A percentile compares a stretch with the other conserved stretches of the same genome.
Conservation (phyloP, 2,329 filamentous ascomycete genomes). For the Tolypocladium cylindrosporum region DNA sequence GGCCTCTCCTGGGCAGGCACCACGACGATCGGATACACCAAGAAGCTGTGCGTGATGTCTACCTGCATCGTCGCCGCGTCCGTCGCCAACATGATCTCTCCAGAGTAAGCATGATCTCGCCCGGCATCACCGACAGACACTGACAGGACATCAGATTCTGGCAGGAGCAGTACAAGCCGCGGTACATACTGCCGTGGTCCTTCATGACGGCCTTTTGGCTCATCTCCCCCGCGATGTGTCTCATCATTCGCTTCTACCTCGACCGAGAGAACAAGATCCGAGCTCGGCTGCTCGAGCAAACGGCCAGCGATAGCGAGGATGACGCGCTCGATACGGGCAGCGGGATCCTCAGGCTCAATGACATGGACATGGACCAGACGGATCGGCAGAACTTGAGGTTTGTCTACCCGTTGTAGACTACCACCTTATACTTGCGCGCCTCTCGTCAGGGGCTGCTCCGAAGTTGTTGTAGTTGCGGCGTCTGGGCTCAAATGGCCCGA, state of each 20-base stretch:
- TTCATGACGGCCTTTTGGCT: constrained; percentile 15
- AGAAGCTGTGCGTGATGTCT: constrained; percentile 13
- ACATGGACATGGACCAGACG: constrained; percentile 9
- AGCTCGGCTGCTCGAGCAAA: constrained; percentile 1
- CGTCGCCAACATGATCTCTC: constrained; percentile 17
- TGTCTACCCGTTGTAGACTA: constrained; percentile 18
- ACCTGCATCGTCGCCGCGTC: constrained; percentile 12
- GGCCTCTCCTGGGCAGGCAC: constrained; percentile 16
- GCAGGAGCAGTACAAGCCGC: constrained; percentile 12
- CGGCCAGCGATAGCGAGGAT: constrained; percentile 4
- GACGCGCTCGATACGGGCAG: constrained; percentile 8
- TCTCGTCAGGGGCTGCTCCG: too few relatives aligned
- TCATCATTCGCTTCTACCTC: constrained; percentile 13
- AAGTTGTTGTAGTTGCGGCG: too few relatives aligned
- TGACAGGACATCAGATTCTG: constrained; percentile 8
- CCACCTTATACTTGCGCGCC: too few relatives aligned
- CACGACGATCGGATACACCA: constrained; percentile 12
- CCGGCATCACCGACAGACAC: neutral
- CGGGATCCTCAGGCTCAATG: constrained; percentile 7
- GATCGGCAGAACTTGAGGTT: constrained; percentile 11
- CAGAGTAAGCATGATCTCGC: constrained; percentile 10
- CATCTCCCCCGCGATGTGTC: constrained; percentile 13
- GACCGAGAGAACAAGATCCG: constrained; percentile 9
- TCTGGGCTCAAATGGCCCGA: too few relatives aligned
- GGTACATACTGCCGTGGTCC: constrained; percentile 10